These are phyloP conservation scores for Candida sphagnicola DNA, from an alignment of 805 yeast species.

Conservation along the genomic window DNA sequence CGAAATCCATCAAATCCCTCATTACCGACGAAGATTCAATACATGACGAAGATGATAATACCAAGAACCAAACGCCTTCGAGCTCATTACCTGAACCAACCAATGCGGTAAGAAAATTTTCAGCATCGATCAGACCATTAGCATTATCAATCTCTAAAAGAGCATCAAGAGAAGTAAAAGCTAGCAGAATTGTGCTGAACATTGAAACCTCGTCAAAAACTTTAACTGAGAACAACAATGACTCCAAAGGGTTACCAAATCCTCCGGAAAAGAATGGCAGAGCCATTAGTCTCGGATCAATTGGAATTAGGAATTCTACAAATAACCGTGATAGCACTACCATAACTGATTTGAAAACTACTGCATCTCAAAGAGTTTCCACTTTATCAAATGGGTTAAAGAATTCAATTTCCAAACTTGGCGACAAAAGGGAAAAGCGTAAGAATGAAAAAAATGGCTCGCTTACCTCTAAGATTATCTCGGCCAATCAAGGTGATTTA, in stretches of 20 bases:
- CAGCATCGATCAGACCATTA: background rate
- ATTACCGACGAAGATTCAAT: background rate
- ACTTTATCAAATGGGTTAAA: background rate
- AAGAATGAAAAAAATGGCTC: background rate
- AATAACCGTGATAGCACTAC: background rate
- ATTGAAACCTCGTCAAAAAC: background rate
- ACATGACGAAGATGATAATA: too few relatives aligned
- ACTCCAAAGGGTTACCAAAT: background rate
- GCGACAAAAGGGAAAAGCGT: background rate
- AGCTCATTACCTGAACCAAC: background rate
- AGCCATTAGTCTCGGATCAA: background rate
- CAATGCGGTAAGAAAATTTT: background rate
- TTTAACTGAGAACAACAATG: background rate
- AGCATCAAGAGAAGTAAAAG: background rate
- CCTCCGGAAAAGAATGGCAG: background rate
- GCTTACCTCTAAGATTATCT: background rate
- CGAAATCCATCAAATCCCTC: background rate
- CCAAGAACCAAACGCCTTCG: too few relatives aligned
- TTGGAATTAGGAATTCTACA: background rate
- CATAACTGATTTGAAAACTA: background rate
- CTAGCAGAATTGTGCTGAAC: background rate
- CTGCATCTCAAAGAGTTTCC: background rate
- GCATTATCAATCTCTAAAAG: background rate
- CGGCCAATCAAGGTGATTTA: conserved; percentile 3
- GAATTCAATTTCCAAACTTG: background rate